Evolutionary conservation across 1,139 yeast genomes (phyloP).

Genomic region (Yamadazyma triangularis): DNA sequence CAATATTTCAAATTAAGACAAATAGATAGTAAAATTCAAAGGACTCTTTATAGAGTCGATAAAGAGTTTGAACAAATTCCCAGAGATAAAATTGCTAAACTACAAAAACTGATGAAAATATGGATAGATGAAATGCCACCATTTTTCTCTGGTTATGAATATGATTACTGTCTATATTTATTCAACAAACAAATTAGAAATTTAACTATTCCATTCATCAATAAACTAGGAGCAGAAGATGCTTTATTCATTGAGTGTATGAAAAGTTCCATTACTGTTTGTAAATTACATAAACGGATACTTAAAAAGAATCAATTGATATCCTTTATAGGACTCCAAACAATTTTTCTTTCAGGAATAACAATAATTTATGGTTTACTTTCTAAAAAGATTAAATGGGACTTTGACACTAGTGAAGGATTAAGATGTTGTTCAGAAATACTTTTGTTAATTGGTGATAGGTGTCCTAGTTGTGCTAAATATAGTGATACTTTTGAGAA

Average conservation of each 20-base stretch:
- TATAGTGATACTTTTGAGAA: constrained; percentile 7
- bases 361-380: constrained; percentile 8
- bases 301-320: constrained; percentile 5
- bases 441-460: constrained; percentile 4
- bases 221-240: constrained; percentile 5
- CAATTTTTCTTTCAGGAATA: constrained; percentile 9
- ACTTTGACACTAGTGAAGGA: constrained; percentile 7
- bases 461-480: constrained; percentile 6
- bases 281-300: constrained; percentile 8
- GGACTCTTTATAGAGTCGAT: constrained; percentile 6
- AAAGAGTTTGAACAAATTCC: constrained; percentile 4
- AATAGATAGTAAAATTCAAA: constrained; percentile 9
- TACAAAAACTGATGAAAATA: constrained; percentile 5
- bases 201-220: constrained; percentile 7
- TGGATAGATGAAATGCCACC: constrained; percentile 7
- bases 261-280: constrained; percentile 7
- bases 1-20: constrained; percentile 4
- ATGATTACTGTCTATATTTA: constrained; percentile 7
- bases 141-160: constrained; percentile 4
- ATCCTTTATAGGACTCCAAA: constrained; percentile 8
- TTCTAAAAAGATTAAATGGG: constrained; percentile 6
- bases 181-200: constrained; percentile 8
- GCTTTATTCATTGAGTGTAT: constrained; percentile 9
- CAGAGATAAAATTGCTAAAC: constrained; percentile 3
- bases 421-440: constrained; percentile 9